phyloP scores from a whole-genome alignment of 129 eudicot genomes.

The Glebionis coronaria region DNA sequence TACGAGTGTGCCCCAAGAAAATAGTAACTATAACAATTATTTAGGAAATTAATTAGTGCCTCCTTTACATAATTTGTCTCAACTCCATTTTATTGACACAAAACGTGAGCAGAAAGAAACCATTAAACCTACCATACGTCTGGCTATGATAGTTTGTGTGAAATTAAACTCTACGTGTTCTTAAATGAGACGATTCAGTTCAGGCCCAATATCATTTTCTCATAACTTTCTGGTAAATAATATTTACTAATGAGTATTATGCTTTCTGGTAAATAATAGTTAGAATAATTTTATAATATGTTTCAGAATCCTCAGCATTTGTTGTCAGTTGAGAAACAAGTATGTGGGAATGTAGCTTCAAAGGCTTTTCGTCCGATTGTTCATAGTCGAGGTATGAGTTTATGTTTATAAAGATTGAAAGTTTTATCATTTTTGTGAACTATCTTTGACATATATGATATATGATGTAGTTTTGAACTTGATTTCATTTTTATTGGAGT shows the following conservation, averaged over 20 bases:
- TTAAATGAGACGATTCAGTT: too few species aligned
- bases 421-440: neutral
- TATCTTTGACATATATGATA: neutral
- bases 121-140: too few species aligned
- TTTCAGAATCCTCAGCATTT: slow-evolving; percentile 36
- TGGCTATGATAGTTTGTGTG: too few species aligned
- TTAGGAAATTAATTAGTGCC: too few species aligned
- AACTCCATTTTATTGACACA: too few species aligned
- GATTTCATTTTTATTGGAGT: neutral
- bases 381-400: slow-evolving; percentile 25
- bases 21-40: too few species aligned
- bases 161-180: too few species aligned
- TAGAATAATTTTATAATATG: neutral
- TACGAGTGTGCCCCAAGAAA: too few species aligned
- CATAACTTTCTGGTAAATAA: too few species aligned
- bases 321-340: slow-evolving; percentile 17
- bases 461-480: neutral
- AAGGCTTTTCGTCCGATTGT: slow-evolving; percentile 18
- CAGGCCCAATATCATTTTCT: too few species aligned
- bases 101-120: too few species aligned
- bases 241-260: neutral
- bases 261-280: neutral
- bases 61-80: too few species aligned
- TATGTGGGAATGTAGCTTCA: slow-evolving; percentile 20
- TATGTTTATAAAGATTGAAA: neutral